Base-by-base conservation (phyloP, 352 stramenopile species). In the Phytopythium cucurbitacearum region DNA sequence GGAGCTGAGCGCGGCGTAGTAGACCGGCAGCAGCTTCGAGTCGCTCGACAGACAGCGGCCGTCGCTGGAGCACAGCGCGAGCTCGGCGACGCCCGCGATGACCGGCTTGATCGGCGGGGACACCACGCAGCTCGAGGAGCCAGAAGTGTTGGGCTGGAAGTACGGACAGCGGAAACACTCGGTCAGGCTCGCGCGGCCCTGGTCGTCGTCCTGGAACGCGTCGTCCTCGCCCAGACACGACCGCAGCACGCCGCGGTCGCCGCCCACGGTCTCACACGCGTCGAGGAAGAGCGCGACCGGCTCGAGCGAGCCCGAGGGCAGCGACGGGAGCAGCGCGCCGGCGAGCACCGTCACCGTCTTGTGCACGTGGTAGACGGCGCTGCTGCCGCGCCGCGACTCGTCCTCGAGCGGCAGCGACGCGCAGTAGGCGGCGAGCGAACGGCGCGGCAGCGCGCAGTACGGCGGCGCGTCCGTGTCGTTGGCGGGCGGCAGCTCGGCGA, bases 381-480 rank as follows among this genome's bases (percentile, higher is more conserved):
- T 48, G 46, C 76, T 60, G 3, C 3, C 12, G 21, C 28, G 13
- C 4, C 37, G 40, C 10, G 69, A 68, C 7, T 71, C 55, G 40
- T 83, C 65, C n/a, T 57, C 34, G 5, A 88, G 63, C 36, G 60
- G 62, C 46, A 69, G 80, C 16, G 77, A 85, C 16, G 66, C 53
- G 15, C 74, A 88, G 39, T 77, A 65, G 39, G 83, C 68, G 41
- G 51, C 63, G 2, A 86, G 53, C 1, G 77, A 85, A 28, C 62
- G 72, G 57, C 81, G 80, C 8, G 56, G 47, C 64, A 88, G 79
- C 4, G 74, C 59, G 36, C 77, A 85, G 48, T 73, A 84, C 0
- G 64, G 34, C 3, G 69, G 67, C 5, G 62, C 57, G 5, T 64
- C 40, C 5, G 52, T 36, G 10, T 13, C 56, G 10, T 42, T 53